phyloP scores from a whole-genome alignment of 805 yeast species.

The Nakazawaea wyomingensis region DNA sequence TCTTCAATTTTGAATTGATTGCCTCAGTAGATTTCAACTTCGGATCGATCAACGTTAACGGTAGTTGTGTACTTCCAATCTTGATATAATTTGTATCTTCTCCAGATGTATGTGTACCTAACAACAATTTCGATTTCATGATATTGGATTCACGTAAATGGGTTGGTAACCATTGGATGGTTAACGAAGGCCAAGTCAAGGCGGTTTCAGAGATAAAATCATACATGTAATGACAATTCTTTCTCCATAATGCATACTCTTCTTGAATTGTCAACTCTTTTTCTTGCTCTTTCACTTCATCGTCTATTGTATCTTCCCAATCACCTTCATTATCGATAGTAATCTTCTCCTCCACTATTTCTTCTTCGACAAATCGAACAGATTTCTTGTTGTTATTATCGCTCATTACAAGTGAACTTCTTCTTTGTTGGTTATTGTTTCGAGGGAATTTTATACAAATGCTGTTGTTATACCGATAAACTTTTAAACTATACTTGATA shows the following conservation, averaged over 20 bases:
- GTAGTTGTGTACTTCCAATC: conserved; percentile 56
- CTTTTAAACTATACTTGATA: no score
- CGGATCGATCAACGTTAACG: conserved; percentile 30
- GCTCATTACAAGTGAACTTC: not conserved
- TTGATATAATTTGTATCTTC: conserved; percentile 63
- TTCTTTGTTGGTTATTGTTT: no score
- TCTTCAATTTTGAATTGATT: conserved; percentile 51
- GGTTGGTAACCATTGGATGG: conserved; percentile 71
- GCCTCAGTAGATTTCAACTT: conserved; percentile 23
- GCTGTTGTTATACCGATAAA: no score
- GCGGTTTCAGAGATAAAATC: conserved; percentile 80
- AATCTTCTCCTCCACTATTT: not conserved
- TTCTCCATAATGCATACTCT: conserved; percentile 76
- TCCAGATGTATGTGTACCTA: conserved; percentile 75
- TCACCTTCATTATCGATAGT: conserved; percentile 1
- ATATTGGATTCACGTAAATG: conserved; percentile 21
- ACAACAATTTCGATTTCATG: conserved; percentile 45
- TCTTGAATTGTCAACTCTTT: conserved; percentile 45
- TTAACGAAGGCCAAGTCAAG: conserved; percentile 75
- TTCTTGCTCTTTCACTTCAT: conserved; percentile 17
- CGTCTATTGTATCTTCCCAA: conserved; percentile 8
- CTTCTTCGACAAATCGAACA: conserved; percentile 4
- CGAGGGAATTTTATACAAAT: no score
- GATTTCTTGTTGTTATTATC: conserved; percentile 2
- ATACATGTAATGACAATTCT: conserved; percentile 77